These are phyloP conservation scores for Penicillium pancosmium DNA, from an alignment of 495 filamentous ascomycete genomes.

Conservation along the genomic window DNA sequence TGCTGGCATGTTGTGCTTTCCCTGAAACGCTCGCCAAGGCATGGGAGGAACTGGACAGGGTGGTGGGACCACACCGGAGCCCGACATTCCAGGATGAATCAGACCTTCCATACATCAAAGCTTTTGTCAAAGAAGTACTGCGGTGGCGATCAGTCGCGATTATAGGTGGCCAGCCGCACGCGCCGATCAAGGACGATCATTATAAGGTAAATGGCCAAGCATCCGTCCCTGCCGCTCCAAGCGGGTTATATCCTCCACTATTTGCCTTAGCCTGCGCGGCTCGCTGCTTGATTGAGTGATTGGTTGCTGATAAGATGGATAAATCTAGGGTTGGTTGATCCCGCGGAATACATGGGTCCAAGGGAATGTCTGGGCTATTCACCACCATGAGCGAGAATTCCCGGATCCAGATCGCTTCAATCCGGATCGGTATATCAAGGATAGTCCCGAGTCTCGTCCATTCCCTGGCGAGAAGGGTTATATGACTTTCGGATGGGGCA, in stretches of 20 bases:
- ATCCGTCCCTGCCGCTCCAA: neutral
- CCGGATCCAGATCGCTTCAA: conserved; percentile 45
- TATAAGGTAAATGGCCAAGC: conserved; percentile 32
- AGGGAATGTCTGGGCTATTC: conserved; percentile 39
- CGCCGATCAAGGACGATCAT: conserved; percentile 53
- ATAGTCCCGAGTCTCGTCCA: conserved; percentile 40
- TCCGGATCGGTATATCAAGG: conserved; percentile 33
- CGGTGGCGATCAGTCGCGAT: conserved; percentile 39
- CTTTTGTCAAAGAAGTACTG: conserved; percentile 39
- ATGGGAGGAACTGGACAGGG: conserved; percentile 46
- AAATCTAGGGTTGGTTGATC: conserved; percentile 25
- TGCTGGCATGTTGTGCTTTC: conserved; percentile 41
- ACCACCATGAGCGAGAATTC: conserved; percentile 45
- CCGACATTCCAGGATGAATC: conserved; percentile 27
- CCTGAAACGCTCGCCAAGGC: conserved; percentile 41
- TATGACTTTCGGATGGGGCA: conserved; percentile 62
- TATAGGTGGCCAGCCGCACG: conserved; percentile 54
- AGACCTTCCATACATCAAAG: conserved; percentile 38
- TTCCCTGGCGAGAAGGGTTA: conserved; percentile 63
- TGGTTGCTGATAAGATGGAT: conserved; percentile 14
- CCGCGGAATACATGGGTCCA: conserved; percentile 28
- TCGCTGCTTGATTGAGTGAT: neutral
- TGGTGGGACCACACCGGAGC: conserved; percentile 23
- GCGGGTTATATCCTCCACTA: neutral
- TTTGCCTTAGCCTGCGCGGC: neutral